Evolutionary conservation across 441 rosid species (phyloP).

Genomic region (Adansonia gregorii): DNA sequence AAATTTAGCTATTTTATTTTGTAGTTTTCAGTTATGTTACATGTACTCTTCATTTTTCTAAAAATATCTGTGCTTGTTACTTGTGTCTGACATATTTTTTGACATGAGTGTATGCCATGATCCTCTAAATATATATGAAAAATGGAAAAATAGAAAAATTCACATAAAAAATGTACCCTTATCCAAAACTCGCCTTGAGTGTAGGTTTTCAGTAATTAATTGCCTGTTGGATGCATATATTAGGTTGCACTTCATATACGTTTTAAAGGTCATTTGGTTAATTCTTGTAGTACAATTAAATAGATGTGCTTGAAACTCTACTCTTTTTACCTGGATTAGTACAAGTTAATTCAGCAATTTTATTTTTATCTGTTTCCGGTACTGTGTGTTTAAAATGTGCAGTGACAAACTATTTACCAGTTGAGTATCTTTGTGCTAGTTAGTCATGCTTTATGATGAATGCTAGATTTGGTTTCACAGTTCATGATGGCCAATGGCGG

Average conservation of each 20-base stretch:
- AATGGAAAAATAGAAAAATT: too few relatives aligned
- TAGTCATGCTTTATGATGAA: not conserved
- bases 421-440: not conserved
- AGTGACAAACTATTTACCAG: not conserved
- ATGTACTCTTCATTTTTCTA: too few relatives aligned
- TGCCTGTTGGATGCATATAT: not conserved
- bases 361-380: not conserved
- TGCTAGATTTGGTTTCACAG: constrained; percentile 34
- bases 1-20: constrained; percentile 1
- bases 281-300: not conserved
- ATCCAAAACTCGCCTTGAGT: too few relatives aligned
- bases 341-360: not conserved
- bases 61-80: too few relatives aligned
- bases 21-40: not conserved
- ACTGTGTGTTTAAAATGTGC: not conserved
- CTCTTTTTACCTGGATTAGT: too few relatives aligned
- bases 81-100: too few relatives aligned
- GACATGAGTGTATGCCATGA: too few relatives aligned
- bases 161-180: too few relatives aligned
- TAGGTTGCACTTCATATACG: not conserved
- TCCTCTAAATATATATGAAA: too few relatives aligned
- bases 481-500: constrained; percentile 74
- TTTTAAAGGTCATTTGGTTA: not conserved
- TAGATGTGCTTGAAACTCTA: not conserved
- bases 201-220: not conserved